Evolutionary conservation across 2,329 filamentous ascomycete species (phyloP).

Genomic region (Fusarium globosum): DNA sequence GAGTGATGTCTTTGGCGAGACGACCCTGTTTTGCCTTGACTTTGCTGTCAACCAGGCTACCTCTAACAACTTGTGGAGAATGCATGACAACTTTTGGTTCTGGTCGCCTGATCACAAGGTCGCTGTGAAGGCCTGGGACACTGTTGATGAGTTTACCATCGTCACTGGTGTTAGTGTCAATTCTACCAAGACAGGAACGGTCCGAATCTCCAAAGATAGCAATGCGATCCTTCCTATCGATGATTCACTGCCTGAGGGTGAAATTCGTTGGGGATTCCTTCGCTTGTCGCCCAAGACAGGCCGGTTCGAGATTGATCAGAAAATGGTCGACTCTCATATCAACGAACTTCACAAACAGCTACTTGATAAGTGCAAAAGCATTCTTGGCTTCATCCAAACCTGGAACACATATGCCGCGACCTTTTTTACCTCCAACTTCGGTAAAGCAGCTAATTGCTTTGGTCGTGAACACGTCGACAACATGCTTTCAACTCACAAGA

Average conservation of each 20-base stretch:
- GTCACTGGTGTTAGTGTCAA: conserved; percentile 70
- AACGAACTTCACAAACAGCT: conserved; percentile 69
- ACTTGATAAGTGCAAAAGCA: conserved; percentile 60
- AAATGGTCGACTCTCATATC: conserved; percentile 68
- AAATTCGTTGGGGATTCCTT: conserved; percentile 67
- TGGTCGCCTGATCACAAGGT: conserved; percentile 66
- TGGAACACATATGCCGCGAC: conserved; percentile 65
- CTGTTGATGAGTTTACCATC: conserved; percentile 64
- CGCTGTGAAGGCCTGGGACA: conserved; percentile 68
- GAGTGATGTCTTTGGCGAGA: conserved; percentile 69
- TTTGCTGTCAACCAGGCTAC: conserved; percentile 71
- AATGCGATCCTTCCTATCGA: conserved; percentile 40
- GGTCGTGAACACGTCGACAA: conserved; percentile 63
- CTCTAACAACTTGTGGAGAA: conserved; percentile 64
- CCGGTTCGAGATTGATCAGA: conserved; percentile 69
- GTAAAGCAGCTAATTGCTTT: conserved; percentile 62
- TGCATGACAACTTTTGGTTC: conserved; percentile 76
- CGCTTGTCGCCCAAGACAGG: conserved; percentile 63
- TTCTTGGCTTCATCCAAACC: conserved; percentile 58
- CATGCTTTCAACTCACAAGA: conserved; percentile 62
- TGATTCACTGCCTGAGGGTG: conserved; percentile 57
- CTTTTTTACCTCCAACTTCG: conserved; percentile 66
- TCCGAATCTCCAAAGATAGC: conserved; percentile 51
- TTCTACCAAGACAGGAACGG: conserved; percentile 59
- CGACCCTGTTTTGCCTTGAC: conserved; percentile 72